phyloP scores from a whole-genome alignment of 805 yeast species.

The Yarrowia deformans region DNA sequence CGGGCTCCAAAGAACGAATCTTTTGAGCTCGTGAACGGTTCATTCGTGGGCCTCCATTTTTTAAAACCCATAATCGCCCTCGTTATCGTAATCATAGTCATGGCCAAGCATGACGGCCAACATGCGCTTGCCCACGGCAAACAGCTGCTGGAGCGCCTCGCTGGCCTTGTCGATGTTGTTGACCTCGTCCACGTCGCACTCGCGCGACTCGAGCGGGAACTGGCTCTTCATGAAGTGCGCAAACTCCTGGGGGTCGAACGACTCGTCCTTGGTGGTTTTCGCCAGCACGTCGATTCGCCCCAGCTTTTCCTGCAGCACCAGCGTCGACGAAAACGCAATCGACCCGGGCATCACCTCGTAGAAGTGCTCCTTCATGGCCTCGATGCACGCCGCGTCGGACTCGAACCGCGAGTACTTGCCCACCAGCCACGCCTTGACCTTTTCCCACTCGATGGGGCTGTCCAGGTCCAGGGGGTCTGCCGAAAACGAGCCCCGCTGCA shows the following conservation, averaged over 20 bases:
- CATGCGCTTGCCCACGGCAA: slow-evolving; percentile 11
- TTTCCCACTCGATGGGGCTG: slow-evolving; percentile 34
- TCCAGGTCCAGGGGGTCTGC: slow-evolving; percentile 19
- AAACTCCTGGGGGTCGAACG: slow-evolving; percentile 20
- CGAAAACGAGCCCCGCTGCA: slow-evolving; percentile 17
- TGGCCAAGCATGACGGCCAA: slow-evolving; percentile 22
- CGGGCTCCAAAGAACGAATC: no score
- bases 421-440: slow-evolving; percentile 35
- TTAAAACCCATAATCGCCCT: background rate
- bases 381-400: slow-evolving; percentile 5
- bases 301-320: slow-evolving; percentile 30
- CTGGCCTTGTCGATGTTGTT: slow-evolving; percentile 25
- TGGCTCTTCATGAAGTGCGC: slow-evolving; percentile 17
- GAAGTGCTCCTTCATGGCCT: slow-evolving; percentile 27
- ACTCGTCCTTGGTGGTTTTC: slow-evolving; percentile 17
- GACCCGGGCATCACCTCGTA: slow-evolving; percentile 36
- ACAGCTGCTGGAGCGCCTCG: slow-evolving; percentile 29
- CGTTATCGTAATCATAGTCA: slow-evolving; percentile 7
- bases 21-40: no score
- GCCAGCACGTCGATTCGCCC: slow-evolving; percentile 23
- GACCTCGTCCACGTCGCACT: slow-evolving; percentile 25
- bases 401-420: slow-evolving; percentile 31
- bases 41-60: background rate
- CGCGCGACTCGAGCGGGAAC: slow-evolving; percentile 31
- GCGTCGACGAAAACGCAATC: slow-evolving; percentile 1